Base-by-base conservation (phyloP, 164 flowering plant genomes). In the Tetrastigma voinierianum region DNA sequence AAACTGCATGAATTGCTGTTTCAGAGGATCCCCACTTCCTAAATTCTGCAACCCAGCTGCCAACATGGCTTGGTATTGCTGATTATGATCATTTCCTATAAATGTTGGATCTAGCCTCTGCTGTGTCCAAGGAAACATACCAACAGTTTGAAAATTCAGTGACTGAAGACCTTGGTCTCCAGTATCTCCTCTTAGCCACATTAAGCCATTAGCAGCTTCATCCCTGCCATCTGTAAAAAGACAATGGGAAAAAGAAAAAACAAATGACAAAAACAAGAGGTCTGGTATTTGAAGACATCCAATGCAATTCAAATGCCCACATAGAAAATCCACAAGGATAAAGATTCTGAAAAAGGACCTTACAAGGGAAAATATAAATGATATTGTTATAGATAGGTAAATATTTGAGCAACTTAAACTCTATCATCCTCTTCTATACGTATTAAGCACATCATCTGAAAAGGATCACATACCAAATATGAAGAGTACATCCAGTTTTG, bases 91-190 rank as follows among this genome's bases (percentile, higher is more conserved):
- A 59, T 76, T 79, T 63, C 80, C 82, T 9, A 81, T 60, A 57
- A 81, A 40, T 10, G 80, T 17, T 2, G 82, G 83, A 65, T 89
- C 91, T 46, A 85, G 44, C 70, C 90, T 84, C 68, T 82, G 88
- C 73, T 87, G 96, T 87, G 82, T 74, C 91, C 87, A 86, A 7
- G 91, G 89, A 44, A 76, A 49, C 83, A 83, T 61, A 43, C 91
- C 87, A 56, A 73, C 70, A 55, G 78, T 66, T 66, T 81, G 93
- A 72, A 81, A 83, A 69, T 80, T 86, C 73, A 87, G 51, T 19
- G 90, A 72, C 40, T 82, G 82, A 54, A 83, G 76, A 61, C 86
- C 85, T 70, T 77, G 87, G 24, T 85, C 88, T 49, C 83, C 85
- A 60, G 76, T 63, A 70, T 80, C 88, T 14, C 89, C 91, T 62